Percentiles rank a stretch among this genome's conserved stretches.
Evolutionary conservation across 129 eudicot genomes (phyloP).

Genomic region (Helianthus annuus): HanXRQr2.0-SUNRISE NC_035443.2:160462033-160462532

Average conservation of each 20-base stretch:
- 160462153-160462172: conserved; percentile 50
- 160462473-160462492: conserved; percentile 3
- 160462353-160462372: conserved; percentile 89
- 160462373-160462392: conserved; percentile 49
- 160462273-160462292: not conserved
- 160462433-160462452: conserved; percentile 5
- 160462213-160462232: not conserved
- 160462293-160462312: conserved; percentile 76
- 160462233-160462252: not conserved
- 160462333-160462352: conserved; percentile 88
- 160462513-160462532: too few relatives aligned
- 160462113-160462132: conserved; percentile 93
- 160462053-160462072: conserved; percentile 48
- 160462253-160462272: not conserved
- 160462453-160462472: conserved; percentile 15
- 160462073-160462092: conserved; percentile 76
- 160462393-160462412: conserved; percentile 17
- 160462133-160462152: conserved; percentile 63
- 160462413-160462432: conserved; percentile 9
- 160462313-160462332: conserved; percentile 90
- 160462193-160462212: conserved; percentile 68
- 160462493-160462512: too few relatives aligned
- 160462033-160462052: not conserved
- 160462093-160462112: conserved; percentile 86
- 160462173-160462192: conserved; percentile 57